Conservation (phyloP, 1,284 basidiomycete genomes). For the Paramarasmius palmivorus region DNA sequence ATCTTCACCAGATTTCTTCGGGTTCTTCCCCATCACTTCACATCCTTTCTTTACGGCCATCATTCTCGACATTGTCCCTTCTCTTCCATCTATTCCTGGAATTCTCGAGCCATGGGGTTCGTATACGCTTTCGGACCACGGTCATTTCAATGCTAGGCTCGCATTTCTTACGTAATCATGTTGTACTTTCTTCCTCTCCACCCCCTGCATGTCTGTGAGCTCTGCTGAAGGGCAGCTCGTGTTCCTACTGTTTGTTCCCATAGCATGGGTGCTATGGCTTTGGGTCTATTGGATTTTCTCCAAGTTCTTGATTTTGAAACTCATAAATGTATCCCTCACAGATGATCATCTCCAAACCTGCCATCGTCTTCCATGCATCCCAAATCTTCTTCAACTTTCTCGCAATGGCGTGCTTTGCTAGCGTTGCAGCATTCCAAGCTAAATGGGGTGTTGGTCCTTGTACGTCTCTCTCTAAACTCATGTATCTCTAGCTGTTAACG, state of each 20-base stretch:
- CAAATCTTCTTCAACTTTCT: constrained; percentile 90
- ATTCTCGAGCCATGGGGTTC: neutral
- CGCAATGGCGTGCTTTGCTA: constrained; percentile 85
- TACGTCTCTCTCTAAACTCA: constrained; percentile 41
- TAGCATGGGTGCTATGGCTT: constrained; percentile 63
- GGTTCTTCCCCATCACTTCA: constrained; percentile 15
- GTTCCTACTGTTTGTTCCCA: constrained; percentile 61
- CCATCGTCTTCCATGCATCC: constrained; percentile 69
- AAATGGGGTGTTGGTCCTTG: constrained; percentile 82
- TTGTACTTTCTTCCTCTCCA: constrained; percentile 36
- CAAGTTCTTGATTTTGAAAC: constrained; percentile 11
- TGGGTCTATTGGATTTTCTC: constrained; percentile 45
- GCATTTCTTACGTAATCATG: constrained; percentile 59
- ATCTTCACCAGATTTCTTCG: constrained; percentile 13
- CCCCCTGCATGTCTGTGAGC: constrained; percentile 21
- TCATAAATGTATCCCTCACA: constrained; percentile 29
- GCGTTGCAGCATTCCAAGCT: constrained; percentile 83
- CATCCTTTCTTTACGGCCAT: neutral
- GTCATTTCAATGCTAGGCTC: constrained; percentile 4
- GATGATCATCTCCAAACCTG: constrained; percentile 85
- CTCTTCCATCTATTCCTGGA: neutral
- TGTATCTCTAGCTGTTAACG: constrained; percentile 4
- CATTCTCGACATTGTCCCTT: neutral
- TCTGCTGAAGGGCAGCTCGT: constrained; percentile 35
- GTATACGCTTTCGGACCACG: neutral